These are phyloP conservation scores for Lolium perenne DNA, from an alignment of 176 grass and related monocot species.

Conservation along the genomic window DNA sequence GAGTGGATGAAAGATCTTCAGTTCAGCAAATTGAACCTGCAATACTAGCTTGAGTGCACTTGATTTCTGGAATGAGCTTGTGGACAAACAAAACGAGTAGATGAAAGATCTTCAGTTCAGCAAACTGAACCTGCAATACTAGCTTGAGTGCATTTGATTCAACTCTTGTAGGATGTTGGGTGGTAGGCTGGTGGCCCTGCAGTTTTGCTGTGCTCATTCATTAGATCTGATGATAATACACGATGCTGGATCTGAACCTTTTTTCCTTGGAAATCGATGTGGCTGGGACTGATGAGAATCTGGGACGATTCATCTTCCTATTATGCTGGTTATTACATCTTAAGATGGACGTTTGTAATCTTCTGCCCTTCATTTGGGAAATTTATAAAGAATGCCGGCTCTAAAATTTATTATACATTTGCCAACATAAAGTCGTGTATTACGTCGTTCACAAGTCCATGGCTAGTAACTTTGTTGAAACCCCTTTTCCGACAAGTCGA, in stretches of 20 bases:
- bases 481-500: no score
- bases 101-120: no score
- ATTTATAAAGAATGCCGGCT: background rate
- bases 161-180: constrained; percentile 40
- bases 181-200: constrained; percentile 22
- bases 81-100: no score
- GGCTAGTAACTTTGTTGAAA: no score
- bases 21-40: no score
- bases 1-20: no score
- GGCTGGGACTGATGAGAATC: constrained; percentile 24
- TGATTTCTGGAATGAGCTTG: background rate
- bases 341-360: background rate
- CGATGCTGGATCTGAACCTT: constrained; percentile 40
- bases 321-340: background rate
- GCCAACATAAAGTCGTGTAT: background rate
- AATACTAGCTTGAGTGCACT: background rate
- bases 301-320: background rate
- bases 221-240: constrained; percentile 32
- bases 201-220: constrained; percentile 50
- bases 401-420: background rate
- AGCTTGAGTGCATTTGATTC: constrained; percentile 34
- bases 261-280: constrained; percentile 25
- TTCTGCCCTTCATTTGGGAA: background rate
- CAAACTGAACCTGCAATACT: no score
- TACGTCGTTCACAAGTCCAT: no score